A percentile compares a stretch with the other conserved stretches of the same genome.
Evolutionary conservation across 495 filamentous ascomycete species (phyloP).

Genomic region (Podospora pseudocomata): DNA sequence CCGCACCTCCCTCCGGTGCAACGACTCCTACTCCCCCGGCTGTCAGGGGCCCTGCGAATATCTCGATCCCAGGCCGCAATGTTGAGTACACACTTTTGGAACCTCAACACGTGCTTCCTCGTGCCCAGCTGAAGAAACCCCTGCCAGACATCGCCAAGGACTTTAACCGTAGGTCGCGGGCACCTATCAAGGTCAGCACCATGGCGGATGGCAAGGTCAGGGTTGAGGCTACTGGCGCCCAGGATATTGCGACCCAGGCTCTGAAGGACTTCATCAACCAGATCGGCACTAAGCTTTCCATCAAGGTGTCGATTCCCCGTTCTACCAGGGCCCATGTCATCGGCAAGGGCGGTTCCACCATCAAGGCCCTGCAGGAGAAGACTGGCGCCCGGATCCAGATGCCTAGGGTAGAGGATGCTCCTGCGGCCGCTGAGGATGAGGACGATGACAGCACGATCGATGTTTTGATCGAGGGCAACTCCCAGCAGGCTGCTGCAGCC

Average conservation of each 20-base stretch:
- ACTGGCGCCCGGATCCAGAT: conserved; percentile 85
- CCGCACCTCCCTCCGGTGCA: conserved; percentile 56
- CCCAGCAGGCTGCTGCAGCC: conserved; percentile 76
- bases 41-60: conserved; percentile 50
- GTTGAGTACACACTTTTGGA: conserved; percentile 68
- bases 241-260: conserved; percentile 72
- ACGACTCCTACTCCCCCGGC: conserved; percentile 51
- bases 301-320: conserved; percentile 74
- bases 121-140: conserved; percentile 75
- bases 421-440: conserved; percentile 57
- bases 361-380: conserved; percentile 79
- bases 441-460: conserved; percentile 82
- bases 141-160: conserved; percentile 78
- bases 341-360: conserved; percentile 81
- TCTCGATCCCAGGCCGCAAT: conserved; percentile 74
- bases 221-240: conserved; percentile 77
- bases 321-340: conserved; percentile 84
- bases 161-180: conserved; percentile 83
- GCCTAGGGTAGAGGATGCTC: conserved; percentile 66
- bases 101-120: conserved; percentile 66
- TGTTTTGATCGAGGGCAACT: conserved; percentile 84
- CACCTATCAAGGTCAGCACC: conserved; percentile 70
- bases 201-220: conserved; percentile 63
- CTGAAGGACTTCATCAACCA: conserved; percentile 81
- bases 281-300: conserved; percentile 77